A percentile compares a stretch with the other conserved stretches of the same genome.
phyloP scores from a whole-genome alignment of 148 eudicot genomes.

The Oxyria digyna region DNA sequence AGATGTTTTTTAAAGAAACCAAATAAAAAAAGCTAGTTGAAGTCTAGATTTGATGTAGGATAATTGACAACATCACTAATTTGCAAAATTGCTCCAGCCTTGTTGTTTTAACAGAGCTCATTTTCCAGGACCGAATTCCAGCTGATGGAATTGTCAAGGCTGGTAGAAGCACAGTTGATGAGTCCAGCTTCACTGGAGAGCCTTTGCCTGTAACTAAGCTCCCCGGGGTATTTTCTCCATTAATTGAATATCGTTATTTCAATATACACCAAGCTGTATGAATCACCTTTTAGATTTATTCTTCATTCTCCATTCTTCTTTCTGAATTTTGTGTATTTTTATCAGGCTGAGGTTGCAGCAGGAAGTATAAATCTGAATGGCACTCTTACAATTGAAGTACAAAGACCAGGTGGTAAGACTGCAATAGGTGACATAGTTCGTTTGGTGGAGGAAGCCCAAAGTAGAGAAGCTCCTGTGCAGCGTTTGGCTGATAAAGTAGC shows the following conservation, averaged over 20 bases:
- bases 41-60: neutral
- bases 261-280: neutral
- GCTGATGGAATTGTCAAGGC: constrained; percentile 89
- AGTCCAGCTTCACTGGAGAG: constrained; percentile 95
- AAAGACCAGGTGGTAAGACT: constrained; percentile 87
- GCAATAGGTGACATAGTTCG: constrained; percentile 93
- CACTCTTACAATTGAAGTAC: constrained; percentile 80
- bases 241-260: neutral
- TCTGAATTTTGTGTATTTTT: neutral
- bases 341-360: constrained; percentile 87
- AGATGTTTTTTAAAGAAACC: neutral
- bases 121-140: constrained; percentile 85
- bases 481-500: constrained; percentile 97
- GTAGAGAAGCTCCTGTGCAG: constrained; percentile 97
- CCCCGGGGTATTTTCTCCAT: constrained; percentile 45
- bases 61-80: neutral
- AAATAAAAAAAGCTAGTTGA: neutral
- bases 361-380: constrained; percentile 96
- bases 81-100: neutral
- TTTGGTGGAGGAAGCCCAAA: constrained; percentile 90
- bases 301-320: neutral
- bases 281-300: neutral
- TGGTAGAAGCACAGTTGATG: constrained; percentile 95
- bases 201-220: constrained; percentile 87
- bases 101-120: neutral